Base-by-base conservation (phyloP, 73 alveolate species). In the Strombidium stylifer region DNA sequence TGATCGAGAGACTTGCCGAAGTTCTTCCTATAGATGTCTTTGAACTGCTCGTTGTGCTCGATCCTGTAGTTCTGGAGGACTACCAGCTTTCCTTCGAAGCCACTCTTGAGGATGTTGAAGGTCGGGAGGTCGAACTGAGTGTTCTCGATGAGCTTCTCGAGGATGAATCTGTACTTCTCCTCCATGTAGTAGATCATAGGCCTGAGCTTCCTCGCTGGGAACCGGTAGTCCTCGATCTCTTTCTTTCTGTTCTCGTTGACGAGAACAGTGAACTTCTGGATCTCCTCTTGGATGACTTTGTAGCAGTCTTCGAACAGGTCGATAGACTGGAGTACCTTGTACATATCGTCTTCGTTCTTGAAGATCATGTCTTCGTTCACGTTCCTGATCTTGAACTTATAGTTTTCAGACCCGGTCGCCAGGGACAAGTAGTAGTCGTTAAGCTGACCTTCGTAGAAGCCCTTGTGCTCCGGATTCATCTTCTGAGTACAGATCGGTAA, bases 331-430 rank as follows among this genome's bases (percentile, higher is more conserved):
- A 67, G 79, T 14, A 55, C 16, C 32, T 78, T 64, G 53, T 78
- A 78, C 50, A 75, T 65, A 10, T 78, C 89, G 56, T 78, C 89
- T 35, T 78, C 89, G n/a, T 55, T 58, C 37, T 62, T 78, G 67
- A 59, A 78, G 19, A 78, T 64, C 35, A n/a, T 39, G 12, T 78
- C 89, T 36, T 78, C 89, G 42, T 67, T 62, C 26, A 49, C 36
- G 39, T 65, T 78, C 42, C 67, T 78, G 18, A 57, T 32, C 45
- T 78, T 78, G 55, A 78, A 78, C 44, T 48, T 68, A 49, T 67
- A 78, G n/a, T 45, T n/a, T 35, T 78, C 89, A 18, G 83, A 67
- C 2, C 89, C 89, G 44, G 66, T 49, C 7, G 89, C 83, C 14
- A 78, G 69, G 28, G 78, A 52, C 24, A 58, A 68, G 41, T 10